Base-by-base conservation (phyloP, 352 stramenopile genomes). In the Pythium brassicae region DNA sequence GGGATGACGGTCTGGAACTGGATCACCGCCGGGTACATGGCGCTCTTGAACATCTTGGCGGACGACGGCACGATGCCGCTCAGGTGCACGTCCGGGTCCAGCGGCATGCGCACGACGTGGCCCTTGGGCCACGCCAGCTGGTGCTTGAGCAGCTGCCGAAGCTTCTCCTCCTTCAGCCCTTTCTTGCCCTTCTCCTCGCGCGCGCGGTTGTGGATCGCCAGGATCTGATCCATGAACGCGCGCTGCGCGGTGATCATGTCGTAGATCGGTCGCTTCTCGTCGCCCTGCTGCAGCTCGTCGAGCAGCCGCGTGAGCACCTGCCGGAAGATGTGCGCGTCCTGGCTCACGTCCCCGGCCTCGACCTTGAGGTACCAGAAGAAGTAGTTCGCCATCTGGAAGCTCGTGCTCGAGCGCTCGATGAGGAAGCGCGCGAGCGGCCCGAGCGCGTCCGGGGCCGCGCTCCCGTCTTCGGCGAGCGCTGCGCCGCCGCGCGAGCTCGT, bases 11-110 rank as follows among this genome's bases (percentile, higher is more conserved):
- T 95, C 35, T 92, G 79, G 71, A 99, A 99, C 53, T 98, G 89
- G 35, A 99, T 83, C 1, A 99, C 91, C 5, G 94, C 94, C 6
- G 97, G 97, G 71, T 99, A 99, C 62, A 99, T 87, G 6, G 96
- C 97, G 62, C 91, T 98, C 61, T 98, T 98, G 72, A 99, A 99
- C 82, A 99, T 98, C 55, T 96, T 97, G 15, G 89, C 94, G 1
- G 86, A 96, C 20, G 86, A 77, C 23, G 92, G 65, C 46, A 97
- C 85, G 22, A 99, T 83, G 19, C 93, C 95, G 48, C 92, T 91
- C 23, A 96, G 55, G 55, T 91, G 66, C 39, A 96, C 69, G 6
- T 69, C 83, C 2, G 91, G 91, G 48, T 97, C 89, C 23, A 97
- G 62, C 7, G 91, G 91, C 52, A 97, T 74, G 20, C 82, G 88